Base-by-base conservation (phyloP, 2,329 filamentous ascomycete genomes). In the Colletotrichum horii region DNA sequence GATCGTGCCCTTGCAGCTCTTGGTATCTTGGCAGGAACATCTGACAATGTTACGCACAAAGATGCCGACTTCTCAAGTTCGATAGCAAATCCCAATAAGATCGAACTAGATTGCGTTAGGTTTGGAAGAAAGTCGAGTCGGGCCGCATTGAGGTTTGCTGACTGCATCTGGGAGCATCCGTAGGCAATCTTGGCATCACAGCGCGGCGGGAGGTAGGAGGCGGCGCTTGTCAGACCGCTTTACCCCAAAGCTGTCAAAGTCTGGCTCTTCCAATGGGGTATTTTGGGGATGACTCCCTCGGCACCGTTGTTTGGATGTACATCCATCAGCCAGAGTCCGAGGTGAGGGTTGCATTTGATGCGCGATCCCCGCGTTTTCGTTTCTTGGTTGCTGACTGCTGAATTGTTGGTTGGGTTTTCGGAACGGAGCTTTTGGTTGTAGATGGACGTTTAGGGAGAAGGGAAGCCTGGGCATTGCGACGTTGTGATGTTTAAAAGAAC, bases 11-110 rank as follows among this genome's bases (percentile, higher is more conserved):
- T 38, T 60, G 66, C 66, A 68, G 66, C 52, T 58, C 52, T 28
- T 68, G 30, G 66, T 34, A 14, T 62, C 67, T 70, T 70, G 67
- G 67, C 67, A 62, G 67, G 67, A 58, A 68, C 32, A 58, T 60
- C 52, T 30, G 52, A 36, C 66, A 22, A 24, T 43, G 19, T 48
- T 66, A 48, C 36, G 38, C 30, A 48, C 36, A 66, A 38, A 32
- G 2, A n/a, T n/a, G 26, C 5, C 58, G 19, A 14, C 28, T 30
- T 61, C n/a, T 52, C n/a, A 4, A 62, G 3, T 0, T 58, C 55
- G 22, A 58, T 58, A 16, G 14, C 12, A 8, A 34, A 4, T 6
- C 19, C 24, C 26, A 11, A 24, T 3, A 58, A 6, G 26, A 58
- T 19, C 22, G 26, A 22, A 15, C 22, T 15, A 14, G 22, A 28